A percentile compares a stretch with the other conserved stretches of the same genome.
Conservation (phyloP, 169 alveolate genomes). For the Plasmodium gonderi region DNA sequence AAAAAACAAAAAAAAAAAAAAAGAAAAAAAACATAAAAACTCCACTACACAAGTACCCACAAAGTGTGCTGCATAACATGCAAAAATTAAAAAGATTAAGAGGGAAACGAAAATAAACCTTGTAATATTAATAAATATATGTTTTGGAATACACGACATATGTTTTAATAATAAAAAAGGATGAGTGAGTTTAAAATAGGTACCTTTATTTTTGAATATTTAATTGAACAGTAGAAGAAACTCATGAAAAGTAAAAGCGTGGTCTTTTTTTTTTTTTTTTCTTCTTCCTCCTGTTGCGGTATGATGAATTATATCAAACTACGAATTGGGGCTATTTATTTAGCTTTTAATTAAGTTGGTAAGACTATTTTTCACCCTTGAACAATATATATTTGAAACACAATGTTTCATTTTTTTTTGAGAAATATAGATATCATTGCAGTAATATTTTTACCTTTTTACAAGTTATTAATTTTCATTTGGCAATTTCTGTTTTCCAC, state of each 20-base stretch:
- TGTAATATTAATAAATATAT: background rate
- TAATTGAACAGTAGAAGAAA: background rate
- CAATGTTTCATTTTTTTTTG: background rate
- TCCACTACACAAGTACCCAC: background rate
- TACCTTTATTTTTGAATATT: background rate
- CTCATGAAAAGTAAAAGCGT: background rate
- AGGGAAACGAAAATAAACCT: background rate
- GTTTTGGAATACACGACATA: background rate
- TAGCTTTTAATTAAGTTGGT: background rate
- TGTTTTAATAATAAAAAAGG: background rate
- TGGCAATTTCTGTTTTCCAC: too few relatives aligned
- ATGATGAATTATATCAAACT: background rate
- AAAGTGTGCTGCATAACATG: background rate
- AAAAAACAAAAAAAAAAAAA: background rate
- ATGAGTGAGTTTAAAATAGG: background rate
- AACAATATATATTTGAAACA: background rate
- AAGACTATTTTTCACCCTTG: background rate
- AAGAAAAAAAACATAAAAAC: background rate
- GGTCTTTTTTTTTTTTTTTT: background rate
- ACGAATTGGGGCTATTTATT: background rate
- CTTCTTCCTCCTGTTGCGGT: background rate
- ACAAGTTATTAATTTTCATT: too few relatives aligned
- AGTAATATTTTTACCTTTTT: background rate
- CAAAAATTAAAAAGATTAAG: background rate
- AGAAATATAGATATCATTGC: background rate